Evolutionary conservation across 768 basidiomycete species (phyloP).

Genomic region (Asterophora lycoperdoides): DNA sequence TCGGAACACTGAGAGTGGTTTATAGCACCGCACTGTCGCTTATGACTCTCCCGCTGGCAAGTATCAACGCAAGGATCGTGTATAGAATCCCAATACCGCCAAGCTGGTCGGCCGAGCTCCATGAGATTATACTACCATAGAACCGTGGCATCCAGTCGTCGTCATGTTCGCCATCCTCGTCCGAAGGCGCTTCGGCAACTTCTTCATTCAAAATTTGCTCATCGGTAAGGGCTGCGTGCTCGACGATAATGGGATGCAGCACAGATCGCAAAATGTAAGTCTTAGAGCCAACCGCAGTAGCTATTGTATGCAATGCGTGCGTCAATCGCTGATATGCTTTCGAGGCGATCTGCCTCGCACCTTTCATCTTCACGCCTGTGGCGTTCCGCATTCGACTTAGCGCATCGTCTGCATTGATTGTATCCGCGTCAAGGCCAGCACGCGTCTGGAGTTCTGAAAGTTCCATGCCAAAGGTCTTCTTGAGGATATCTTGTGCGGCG

Average conservation of each 20-base stretch:
- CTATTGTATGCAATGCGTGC: conserved; percentile 26
- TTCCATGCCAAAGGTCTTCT: conserved; percentile 75
- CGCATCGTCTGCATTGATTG: conserved; percentile 38
- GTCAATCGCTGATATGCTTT: not conserved
- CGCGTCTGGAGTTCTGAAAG: conserved; percentile 72
- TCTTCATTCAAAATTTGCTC: conserved; percentile 50
- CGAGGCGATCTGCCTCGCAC: conserved; percentile 28
- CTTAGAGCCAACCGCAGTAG: conserved; percentile 59
- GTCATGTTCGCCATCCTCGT: conserved; percentile 48
- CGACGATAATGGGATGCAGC: conserved; percentile 59
- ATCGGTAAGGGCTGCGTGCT: conserved; percentile 52
- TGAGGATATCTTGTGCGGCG: conserved; percentile 60
- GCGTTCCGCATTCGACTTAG: conserved; percentile 43
- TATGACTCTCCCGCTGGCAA: conserved; percentile 75
- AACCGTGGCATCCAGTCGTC: conserved; percentile 35
- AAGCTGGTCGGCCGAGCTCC: conserved; percentile 65
- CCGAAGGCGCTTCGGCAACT: conserved; percentile 42
- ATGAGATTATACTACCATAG: conserved; percentile 70
- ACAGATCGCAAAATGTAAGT: conserved; percentile 80
- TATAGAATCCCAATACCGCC: conserved; percentile 72
- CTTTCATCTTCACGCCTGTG: conserved; percentile 64
- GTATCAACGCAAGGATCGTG: conserved; percentile 75
- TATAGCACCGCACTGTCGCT: conserved; percentile 59
- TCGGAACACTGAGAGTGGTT: not conserved
- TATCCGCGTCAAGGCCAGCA: conserved; percentile 47